Conservation (phyloP, 305 asterid species). For the Fraxinus floribunda region DNA sequence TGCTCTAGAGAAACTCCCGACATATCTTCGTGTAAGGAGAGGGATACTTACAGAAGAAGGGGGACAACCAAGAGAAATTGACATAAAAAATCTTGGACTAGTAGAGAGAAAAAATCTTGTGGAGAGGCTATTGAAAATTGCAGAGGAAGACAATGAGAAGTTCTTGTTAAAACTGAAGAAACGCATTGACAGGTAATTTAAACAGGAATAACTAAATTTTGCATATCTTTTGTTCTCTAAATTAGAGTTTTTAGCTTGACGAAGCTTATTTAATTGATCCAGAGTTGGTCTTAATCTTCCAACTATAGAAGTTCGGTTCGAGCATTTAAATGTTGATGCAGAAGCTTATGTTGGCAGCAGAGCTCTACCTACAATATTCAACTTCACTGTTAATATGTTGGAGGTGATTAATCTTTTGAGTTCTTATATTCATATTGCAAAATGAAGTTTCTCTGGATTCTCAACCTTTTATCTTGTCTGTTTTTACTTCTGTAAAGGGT, state of each 20-base stretch:
- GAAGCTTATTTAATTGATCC: conserved; percentile 18
- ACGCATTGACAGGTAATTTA: conserved; percentile 64
- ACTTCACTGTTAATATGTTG: conserved; percentile 64
- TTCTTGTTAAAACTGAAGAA: conserved; percentile 72
- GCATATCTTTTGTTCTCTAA: neutral
- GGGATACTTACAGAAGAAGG: conserved; percentile 64
- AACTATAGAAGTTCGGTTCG: conserved; percentile 81
- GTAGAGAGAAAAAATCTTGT: conserved; percentile 64
- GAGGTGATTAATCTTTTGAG: conserved; percentile 54
- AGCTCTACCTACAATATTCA: conserved; percentile 86
- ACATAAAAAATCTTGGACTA: conserved; percentile 60
- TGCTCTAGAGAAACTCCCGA: conserved; percentile 81
- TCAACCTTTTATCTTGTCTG: neutral
- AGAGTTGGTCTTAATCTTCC: conserved; percentile 90
- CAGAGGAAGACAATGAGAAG: conserved; percentile 86
- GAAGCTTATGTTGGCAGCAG: conserved; percentile 70
- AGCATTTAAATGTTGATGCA: conserved; percentile 82
- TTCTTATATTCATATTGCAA: neutral
- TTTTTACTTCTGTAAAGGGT: conserved; percentile 39
- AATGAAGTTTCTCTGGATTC: neutral
- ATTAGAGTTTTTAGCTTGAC: neutral
- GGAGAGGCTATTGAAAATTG: conserved; percentile 61
- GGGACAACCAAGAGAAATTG: conserved; percentile 64
- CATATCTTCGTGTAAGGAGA: conserved; percentile 62
- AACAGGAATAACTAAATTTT: neutral